Conservation (phyloP, 2,329 filamentous ascomycete genomes). For the Lasiodiplodia citricola region DNA sequence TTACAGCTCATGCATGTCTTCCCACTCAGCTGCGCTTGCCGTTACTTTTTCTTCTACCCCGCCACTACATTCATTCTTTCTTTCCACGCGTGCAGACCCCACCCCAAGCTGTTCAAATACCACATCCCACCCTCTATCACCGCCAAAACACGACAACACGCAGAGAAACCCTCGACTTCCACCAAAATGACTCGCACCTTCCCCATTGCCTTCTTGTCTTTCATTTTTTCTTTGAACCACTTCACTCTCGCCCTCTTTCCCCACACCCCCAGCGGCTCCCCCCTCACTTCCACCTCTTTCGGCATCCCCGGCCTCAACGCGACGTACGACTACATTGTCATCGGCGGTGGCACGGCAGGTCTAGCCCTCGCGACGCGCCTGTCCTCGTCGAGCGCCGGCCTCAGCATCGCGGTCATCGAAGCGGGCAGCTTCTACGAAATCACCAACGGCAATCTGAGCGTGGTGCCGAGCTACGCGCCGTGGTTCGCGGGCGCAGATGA, state of each 20-base stretch:
- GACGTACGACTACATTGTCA: conserved; percentile 41
- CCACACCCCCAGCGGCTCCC: not conserved
- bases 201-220: not conserved
- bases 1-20: too few relatives aligned
- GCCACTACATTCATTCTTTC: too few relatives aligned
- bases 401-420: conserved; percentile 40
- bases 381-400: conserved; percentile 31
- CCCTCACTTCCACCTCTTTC: not conserved
- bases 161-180: not conserved
- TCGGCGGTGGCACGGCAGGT: conserved; percentile 42
- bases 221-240: not conserved
- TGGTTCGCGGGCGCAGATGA: conserved; percentile 28
- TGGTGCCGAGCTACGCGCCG: conserved; percentile 31
- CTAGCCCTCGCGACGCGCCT: conserved; percentile 39
- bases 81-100: not conserved
- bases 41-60: too few relatives aligned
- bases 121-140: not conserved
- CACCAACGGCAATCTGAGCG: conserved; percentile 33
- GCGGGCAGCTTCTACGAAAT: conserved; percentile 40
- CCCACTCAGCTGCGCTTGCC: too few relatives aligned
- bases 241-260: not conserved
- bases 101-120: not conserved
- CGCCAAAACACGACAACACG: not conserved
- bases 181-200: not conserved
- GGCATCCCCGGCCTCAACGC: conserved; percentile 33